Conservation (phyloP, 2,329 filamentous ascomycete species). For the Ceratocystis cubensis region DNA sequence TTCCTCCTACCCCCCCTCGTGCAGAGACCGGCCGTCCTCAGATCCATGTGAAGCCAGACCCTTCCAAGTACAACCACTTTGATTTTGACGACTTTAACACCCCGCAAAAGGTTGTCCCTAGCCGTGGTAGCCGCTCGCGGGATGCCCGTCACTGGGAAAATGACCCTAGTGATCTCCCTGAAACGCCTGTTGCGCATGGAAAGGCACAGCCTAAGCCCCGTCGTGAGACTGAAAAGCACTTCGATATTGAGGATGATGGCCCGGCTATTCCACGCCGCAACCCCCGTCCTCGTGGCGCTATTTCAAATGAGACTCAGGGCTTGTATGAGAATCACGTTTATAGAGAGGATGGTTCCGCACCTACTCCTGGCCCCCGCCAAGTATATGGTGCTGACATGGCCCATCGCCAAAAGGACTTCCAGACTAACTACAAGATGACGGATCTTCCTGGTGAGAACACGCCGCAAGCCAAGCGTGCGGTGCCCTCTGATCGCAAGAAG, state of each 20-base stretch:
- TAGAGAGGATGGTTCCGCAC: slow-evolving; percentile 40
- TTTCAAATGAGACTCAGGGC: slow-evolving; percentile 43
- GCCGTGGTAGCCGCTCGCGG: slow-evolving; percentile 49
- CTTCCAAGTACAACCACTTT: slow-evolving; percentile 20
- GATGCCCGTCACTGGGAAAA: slow-evolving; percentile 71
- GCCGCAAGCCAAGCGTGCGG: slow-evolving; percentile 32
- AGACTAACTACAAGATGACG: slow-evolving; percentile 61
- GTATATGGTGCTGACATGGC: slow-evolving; percentile 24
- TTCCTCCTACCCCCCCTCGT: slow-evolving; percentile 52
- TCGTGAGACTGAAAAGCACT: slow-evolving; percentile 69
- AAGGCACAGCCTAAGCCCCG: slow-evolving; percentile 53
- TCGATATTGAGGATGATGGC: slow-evolving; percentile 63
- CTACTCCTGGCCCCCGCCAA: slow-evolving; percentile 29
- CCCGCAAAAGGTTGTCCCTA: slow-evolving; percentile 56
- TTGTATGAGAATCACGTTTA: slow-evolving; percentile 59
- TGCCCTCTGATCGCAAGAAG: slow-evolving; percentile 51
- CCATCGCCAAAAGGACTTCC: slow-evolving; percentile 44
- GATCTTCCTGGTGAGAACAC: slow-evolving; percentile 48
- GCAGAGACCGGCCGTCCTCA: slow-evolving; percentile 25
- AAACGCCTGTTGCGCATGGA: slow-evolving; percentile 42
- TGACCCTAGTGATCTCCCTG: slow-evolving; percentile 38
- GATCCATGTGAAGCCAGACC: slow-evolving; percentile 16
- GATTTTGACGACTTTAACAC: slow-evolving; percentile 74
- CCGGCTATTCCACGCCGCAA: slow-evolving; percentile 34
- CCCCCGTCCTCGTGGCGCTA: slow-evolving; percentile 52